These are phyloP conservation scores for Coprinopsis marcescibilis DNA, from an alignment of 768 basidiomycete genomes.

Conservation along the genomic window DNA sequence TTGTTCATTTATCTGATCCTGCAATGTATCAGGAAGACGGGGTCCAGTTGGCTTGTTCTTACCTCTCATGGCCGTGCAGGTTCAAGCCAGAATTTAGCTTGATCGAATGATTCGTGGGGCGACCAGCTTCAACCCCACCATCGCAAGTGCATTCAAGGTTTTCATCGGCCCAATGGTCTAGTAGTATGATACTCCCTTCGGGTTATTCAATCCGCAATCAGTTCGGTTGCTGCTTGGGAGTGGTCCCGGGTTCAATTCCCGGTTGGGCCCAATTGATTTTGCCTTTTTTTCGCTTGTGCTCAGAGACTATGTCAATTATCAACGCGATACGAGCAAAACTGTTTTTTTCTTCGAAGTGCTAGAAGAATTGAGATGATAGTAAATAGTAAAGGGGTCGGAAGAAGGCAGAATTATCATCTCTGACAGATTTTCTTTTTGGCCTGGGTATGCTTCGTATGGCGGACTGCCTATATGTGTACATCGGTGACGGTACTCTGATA, in stretches of 20 bases:
- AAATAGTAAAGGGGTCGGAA: too few relatives aligned
- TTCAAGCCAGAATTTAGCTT: neutral
- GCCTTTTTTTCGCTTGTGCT: constrained; percentile 1
- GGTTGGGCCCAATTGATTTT: constrained; percentile 26
- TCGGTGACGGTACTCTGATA: too few relatives aligned
- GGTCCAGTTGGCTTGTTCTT: neutral
- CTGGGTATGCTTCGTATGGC: too few relatives aligned
- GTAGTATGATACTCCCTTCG: constrained; percentile 33
- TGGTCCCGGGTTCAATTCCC: constrained; percentile 34
- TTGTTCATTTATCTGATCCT: constrained; percentile 1
- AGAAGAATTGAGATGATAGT: too few relatives aligned
- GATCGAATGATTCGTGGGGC: too few relatives aligned
- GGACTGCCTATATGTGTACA: too few relatives aligned
- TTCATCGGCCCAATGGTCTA: constrained; percentile 29
- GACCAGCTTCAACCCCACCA: neutral
- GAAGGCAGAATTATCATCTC: too few relatives aligned
- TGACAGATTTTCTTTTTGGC: too few relatives aligned
- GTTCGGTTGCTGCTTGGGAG: constrained; percentile 20
- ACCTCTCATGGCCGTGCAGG: neutral
- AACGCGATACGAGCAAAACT: too few relatives aligned
- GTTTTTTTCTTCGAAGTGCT: too few relatives aligned
- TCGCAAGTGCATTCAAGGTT: neutral
- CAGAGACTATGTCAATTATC: neutral
- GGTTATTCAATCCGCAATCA: constrained; percentile 19
- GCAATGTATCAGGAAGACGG: neutral